Evolutionary conservation across 371 early-diverging fungal species (phyloP).

Genomic region (Phascolomyces articulosus): DNA sequence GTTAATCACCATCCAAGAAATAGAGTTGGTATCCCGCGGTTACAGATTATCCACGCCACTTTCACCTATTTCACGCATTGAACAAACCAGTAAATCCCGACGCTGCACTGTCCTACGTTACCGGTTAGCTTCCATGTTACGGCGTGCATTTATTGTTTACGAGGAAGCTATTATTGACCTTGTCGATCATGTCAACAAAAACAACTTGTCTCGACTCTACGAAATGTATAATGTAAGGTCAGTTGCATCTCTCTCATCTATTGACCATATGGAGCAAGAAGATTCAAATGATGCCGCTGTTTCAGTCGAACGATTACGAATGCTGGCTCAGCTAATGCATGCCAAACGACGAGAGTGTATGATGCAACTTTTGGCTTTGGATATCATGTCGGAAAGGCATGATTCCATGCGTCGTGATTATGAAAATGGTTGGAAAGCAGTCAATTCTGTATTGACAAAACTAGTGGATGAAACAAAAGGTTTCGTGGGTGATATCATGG

Average conservation of each 20-base stretch:
- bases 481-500: constrained; percentile 30
- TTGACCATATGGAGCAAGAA: constrained; percentile 21
- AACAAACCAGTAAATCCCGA: constrained; percentile 58
- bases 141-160: constrained; percentile 43
- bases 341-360: constrained; percentile 51
- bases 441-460: constrained; percentile 32
- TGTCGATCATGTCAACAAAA: constrained; percentile 34
- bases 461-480: constrained; percentile 29
- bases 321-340: constrained; percentile 46
- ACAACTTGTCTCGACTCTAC: constrained; percentile 34
- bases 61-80: constrained; percentile 69
- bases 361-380: constrained; percentile 46
- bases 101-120: constrained; percentile 51
- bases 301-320: constrained; percentile 43
- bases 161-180: constrained; percentile 49
- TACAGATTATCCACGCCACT: constrained; percentile 67
- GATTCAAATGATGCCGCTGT: constrained; percentile 8
- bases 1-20: constrained; percentile 70
- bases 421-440: constrained; percentile 31
- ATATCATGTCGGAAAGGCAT: constrained; percentile 35
- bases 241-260: constrained; percentile 37
- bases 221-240: constrained; percentile 54
- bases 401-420: constrained; percentile 33
- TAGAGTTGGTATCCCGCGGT: constrained; percentile 74
- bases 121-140: constrained; percentile 29